Percentiles rank a stretch among this genome's conserved stretches.
phyloP scores from a whole-genome alignment of 208 protist genomes.

The Acanthamoeba healyi region DNA sequence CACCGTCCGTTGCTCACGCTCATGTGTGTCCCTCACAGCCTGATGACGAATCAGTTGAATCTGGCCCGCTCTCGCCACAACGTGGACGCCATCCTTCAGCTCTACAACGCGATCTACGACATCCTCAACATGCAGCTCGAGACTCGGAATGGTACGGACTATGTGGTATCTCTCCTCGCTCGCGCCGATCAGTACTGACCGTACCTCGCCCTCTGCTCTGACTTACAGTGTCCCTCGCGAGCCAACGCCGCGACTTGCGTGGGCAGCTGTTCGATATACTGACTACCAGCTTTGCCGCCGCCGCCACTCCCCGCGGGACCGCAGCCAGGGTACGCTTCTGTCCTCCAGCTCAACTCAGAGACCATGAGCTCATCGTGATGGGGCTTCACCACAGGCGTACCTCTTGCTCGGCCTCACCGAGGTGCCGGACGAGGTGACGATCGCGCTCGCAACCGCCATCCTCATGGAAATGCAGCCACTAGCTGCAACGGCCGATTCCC shows the following conservation, averaged over 20 bases:
- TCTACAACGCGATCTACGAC: slow-evolving; percentile 30
- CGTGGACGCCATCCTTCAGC: slow-evolving; percentile 40
- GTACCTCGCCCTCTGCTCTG: too few relatives aligned
- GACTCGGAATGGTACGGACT: not conserved
- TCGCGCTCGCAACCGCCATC: not conserved
- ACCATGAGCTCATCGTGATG: not conserved
- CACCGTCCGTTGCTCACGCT: too few relatives aligned
- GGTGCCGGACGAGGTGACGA: slow-evolving; percentile 54
- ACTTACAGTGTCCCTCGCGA: not conserved
- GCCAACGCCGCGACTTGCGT: not conserved
- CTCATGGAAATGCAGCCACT: not conserved
- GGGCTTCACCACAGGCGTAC: slow-evolving; percentile 15
- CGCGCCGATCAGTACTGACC: not conserved
- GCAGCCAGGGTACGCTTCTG: not conserved
- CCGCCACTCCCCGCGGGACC: not conserved
- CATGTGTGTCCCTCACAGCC: too few relatives aligned
- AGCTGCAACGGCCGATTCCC: not conserved
- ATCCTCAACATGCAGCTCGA: slow-evolving; percentile 28
- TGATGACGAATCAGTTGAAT: slow-evolving; percentile 21
- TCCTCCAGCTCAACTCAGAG: not conserved
- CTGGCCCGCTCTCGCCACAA: not conserved
- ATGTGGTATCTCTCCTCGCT: not conserved
- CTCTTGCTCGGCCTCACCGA: slow-evolving; percentile 48
- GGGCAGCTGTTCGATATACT: not conserved
- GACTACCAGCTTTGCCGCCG: not conserved